phyloP scores from a whole-genome alignment of 306 rosid genomes.

The Ormosia semicastrata region DNA sequence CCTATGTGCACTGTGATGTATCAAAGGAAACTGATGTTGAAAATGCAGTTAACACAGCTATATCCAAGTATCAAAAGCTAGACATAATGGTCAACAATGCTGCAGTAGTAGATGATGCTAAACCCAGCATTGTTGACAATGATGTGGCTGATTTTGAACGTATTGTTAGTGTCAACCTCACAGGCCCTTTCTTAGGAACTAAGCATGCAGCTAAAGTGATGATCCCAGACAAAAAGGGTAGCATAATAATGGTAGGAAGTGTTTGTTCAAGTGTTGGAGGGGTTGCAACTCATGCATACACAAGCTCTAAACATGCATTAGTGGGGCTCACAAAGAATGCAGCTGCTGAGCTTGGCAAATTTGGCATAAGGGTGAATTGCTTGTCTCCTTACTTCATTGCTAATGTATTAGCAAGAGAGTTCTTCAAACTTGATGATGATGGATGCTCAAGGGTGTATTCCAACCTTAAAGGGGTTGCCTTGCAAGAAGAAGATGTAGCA shows the following conservation, averaged over 20 bases:
- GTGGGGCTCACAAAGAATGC: conserved; percentile 31
- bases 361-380: conserved; percentile 28
- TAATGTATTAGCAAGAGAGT: neutral
- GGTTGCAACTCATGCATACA: conserved; percentile 34
- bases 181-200: conserved; percentile 38
- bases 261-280: conserved; percentile 29
- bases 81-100: conserved; percentile 67
- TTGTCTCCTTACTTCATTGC: conserved; percentile 23
- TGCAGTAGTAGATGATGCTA: neutral
- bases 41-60: neutral
- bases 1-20: conserved; percentile 35
- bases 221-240: conserved; percentile 23
- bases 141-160: conserved; percentile 23
- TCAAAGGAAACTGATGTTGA: conserved; percentile 36
- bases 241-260: conserved; percentile 32
- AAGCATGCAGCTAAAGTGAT: conserved; percentile 39
- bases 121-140: conserved; percentile 33
- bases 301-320: conserved; percentile 36
- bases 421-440: conserved; percentile 29
- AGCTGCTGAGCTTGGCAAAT: conserved; percentile 32
- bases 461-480: conserved; percentile 25
- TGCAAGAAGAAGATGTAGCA: conserved; percentile 32
- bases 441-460: conserved; percentile 15
- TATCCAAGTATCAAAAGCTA: conserved; percentile 36
- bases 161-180: conserved; percentile 14